Evolutionary conservation across 2,329 filamentous ascomycete species (phyloP), one percentile per base, ranked within the genome.

Genomic region (Fusarium lateritium): DNA sequence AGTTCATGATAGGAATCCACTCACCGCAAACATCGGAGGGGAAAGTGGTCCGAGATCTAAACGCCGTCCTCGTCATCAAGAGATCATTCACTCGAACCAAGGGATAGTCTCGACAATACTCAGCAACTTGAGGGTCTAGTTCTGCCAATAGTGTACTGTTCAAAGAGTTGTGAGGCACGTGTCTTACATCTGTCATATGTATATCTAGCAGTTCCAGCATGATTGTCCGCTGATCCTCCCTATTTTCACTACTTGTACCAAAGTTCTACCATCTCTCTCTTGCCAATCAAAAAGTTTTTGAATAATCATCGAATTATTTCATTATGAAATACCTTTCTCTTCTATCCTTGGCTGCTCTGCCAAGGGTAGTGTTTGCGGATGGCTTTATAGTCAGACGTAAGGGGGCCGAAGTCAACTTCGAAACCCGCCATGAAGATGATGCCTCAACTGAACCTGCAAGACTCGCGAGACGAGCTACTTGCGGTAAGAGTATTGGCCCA

Each of bases 401-500:
- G 34, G 65, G 46, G 11, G 38, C 51, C 15, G 59, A 68, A 28
- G 42, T 57, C n/a, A 69, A 68, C 33, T 28, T 65, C 11, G 46
- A 31, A 31, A 34, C 42, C 11, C 31, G 17, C 8, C 47, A 65
- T 45, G 36, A 45, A 13, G 36, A 53, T 15, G 31, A 56, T n/a
- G 10, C 31, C 9, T 52, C 42, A 24, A 6, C 21, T 19, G 49
- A 51, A 7, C 6, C 31, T 28, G 5, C 46, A 19, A 22, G 22
- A 24, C 55, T 62, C 13, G 10, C 42, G 22, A 66, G 64, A 31
- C 22, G 62, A 55, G 52, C 44, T 24, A 50, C 58, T 33, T 80
- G 79, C 44, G 79, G 79, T 11, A 71, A 72, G 9, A 75, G 68
- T 19, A 52, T 69, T 34, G 79, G 78, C 38, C 72, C 70, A 4